phyloP scores from a whole-genome alignment of 495 filamentous ascomycete genomes.

The Lepidopterella palustris region DNA sequence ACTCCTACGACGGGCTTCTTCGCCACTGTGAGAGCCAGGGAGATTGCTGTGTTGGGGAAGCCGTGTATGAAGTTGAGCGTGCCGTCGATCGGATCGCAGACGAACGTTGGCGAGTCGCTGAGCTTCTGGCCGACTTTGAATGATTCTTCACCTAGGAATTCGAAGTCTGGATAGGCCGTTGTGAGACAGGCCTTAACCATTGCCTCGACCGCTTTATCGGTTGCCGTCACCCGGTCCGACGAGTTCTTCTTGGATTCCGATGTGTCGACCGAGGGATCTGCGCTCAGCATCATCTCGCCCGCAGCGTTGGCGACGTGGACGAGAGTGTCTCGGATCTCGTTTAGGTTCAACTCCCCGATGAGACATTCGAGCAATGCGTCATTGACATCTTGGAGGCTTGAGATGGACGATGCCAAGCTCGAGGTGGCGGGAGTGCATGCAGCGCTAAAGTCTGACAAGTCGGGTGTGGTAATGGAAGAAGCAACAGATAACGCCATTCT shows the following conservation, averaged over 20 bases:
- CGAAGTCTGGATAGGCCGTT: slow-evolving; percentile 9
- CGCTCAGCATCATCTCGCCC: slow-evolving; percentile 20
- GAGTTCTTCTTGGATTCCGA: slow-evolving; percentile 20
- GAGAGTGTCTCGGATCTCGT: slow-evolving; percentile 9
- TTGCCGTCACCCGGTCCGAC: slow-evolving; percentile 20
- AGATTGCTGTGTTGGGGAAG: slow-evolving; percentile 24
- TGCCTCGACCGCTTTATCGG: slow-evolving; percentile 21
- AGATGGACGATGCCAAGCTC: background rate
- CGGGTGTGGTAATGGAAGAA: background rate
- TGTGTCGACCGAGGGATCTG: slow-evolving; percentile 15
- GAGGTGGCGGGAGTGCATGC: background rate
- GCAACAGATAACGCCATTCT: background rate
- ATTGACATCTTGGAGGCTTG: background rate
- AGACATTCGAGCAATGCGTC: background rate
- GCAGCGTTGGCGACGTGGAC: slow-evolving; percentile 14
- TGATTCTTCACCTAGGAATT: slow-evolving; percentile 27
- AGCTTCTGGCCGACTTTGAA: slow-evolving; percentile 21
- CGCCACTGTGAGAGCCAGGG: slow-evolving; percentile 18
- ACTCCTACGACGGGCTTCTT: slow-evolving; percentile 25
- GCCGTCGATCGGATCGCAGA: slow-evolving; percentile 27
- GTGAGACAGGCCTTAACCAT: slow-evolving; percentile 17
- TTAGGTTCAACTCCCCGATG: background rate
- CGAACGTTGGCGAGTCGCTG: slow-evolving; percentile 18
- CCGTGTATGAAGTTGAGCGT: slow-evolving; percentile 29
- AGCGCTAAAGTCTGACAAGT: background rate